Conservation (phyloP, 2,329 filamentous ascomycete genomes). For the Cordyceps militaris region DNA sequence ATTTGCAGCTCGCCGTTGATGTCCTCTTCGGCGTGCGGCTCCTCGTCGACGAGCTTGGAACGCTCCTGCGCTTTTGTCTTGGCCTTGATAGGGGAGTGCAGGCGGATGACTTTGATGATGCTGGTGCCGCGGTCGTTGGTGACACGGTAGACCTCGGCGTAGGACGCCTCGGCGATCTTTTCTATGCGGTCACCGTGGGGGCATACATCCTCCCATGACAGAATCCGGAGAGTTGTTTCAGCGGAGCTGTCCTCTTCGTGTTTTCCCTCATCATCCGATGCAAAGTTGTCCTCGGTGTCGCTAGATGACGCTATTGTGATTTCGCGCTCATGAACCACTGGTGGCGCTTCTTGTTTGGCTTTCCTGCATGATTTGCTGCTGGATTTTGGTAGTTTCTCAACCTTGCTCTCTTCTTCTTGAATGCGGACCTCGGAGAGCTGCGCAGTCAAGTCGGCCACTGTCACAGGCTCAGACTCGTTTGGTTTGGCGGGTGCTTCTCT, state of each 20-base stretch:
- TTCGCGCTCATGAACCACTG: background rate
- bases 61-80: slow-evolving; percentile 50
- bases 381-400: background rate
- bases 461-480: slow-evolving; percentile 14
- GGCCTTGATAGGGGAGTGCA: slow-evolving; percentile 50
- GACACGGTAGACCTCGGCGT: slow-evolving; percentile 58
- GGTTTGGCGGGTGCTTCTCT: slow-evolving; percentile 11
- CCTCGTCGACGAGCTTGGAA: slow-evolving; percentile 50
- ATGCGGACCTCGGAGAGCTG: slow-evolving; percentile 26
- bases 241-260: background rate
- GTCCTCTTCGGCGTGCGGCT: slow-evolving; percentile 47
- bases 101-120: slow-evolving; percentile 58
- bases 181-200: slow-evolving; percentile 44
- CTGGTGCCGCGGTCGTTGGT: slow-evolving; percentile 52
- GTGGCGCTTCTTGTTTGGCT: background rate
- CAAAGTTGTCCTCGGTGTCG: background rate
- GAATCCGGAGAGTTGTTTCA: slow-evolving; percentile 28
- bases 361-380: background rate
- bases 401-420: background rate
- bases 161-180: slow-evolving; percentile 62
- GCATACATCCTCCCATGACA: slow-evolving; percentile 53
- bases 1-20: slow-evolving; percentile 54
- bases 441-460: slow-evolving; percentile 28
- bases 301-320: background rate
- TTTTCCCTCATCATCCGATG: slow-evolving; percentile 12